phyloP scores from a whole-genome alignment of 2,329 filamentous ascomycete genomes.

The Lasiodiplodia sp. region DNA sequence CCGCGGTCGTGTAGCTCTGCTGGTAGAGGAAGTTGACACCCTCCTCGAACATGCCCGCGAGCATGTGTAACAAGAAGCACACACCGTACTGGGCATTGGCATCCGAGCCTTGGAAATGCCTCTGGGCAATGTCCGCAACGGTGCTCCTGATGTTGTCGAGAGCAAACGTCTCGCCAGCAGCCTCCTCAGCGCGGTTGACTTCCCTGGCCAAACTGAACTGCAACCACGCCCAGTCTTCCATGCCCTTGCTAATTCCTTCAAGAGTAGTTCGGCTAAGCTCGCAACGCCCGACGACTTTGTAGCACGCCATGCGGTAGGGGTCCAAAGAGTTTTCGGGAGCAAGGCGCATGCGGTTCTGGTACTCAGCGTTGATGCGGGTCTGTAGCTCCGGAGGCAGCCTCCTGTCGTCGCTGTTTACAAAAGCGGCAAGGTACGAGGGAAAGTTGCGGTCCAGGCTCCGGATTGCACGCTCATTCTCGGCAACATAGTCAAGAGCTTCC shows the following conservation, averaged over 20 bases:
- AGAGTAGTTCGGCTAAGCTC: constrained; percentile 65
- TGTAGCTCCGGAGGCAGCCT: constrained; percentile 80
- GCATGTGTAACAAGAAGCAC: constrained; percentile 90
- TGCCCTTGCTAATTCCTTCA: constrained; percentile 64
- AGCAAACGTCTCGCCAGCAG: constrained; percentile 68
- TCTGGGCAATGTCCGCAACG: constrained; percentile 86
- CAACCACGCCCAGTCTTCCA: constrained; percentile 73
- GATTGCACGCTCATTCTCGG: constrained; percentile 79
- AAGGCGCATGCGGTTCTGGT: constrained; percentile 82
- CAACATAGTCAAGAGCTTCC: constrained; percentile 88
- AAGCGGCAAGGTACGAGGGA: constrained; percentile 83
- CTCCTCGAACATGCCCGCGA: constrained; percentile 93
- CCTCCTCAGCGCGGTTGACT: constrained; percentile 66
- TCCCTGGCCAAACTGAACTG: constrained; percentile 70
- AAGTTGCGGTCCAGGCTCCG: constrained; percentile 91
- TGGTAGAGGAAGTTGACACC: constrained; percentile 90
- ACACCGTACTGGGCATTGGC: constrained; percentile 83
- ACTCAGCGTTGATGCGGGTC: constrained; percentile 88
- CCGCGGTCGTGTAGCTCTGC: constrained; percentile 90
- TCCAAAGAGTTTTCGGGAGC: constrained; percentile 88
- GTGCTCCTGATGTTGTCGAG: constrained; percentile 76
- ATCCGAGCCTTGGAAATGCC: constrained; percentile 85
- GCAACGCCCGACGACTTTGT: constrained; percentile 91
- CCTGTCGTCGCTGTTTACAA: constrained; percentile 77
- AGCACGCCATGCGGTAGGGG: constrained; percentile 95